Evolutionary conservation across 371 early-diverging fungal species (phyloP), one percentile per base, ranked within the genome.

Genomic region (Capillidium heterosporum): DNA sequence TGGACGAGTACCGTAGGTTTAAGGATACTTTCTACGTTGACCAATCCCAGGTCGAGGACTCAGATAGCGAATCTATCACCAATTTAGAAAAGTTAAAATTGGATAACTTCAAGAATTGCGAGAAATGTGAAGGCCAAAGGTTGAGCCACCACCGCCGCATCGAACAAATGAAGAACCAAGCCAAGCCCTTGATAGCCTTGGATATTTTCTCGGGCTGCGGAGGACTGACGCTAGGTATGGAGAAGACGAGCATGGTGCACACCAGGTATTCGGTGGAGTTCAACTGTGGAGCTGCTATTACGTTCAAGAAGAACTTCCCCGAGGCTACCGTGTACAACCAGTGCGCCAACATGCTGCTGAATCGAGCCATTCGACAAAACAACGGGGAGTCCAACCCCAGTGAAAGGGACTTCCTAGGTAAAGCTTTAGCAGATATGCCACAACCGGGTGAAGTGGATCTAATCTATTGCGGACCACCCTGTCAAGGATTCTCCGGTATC

Each of bases 121-220:
- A 56, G 7, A 39, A 56, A 32, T 69, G 75, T 49, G 62, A 62
- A 56, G 49, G 58, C 23, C 28, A 61, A 31, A 56, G 63, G n/a
- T 32, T 48, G 11, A 44, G 46, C 11, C 49, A 53, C 10, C 26
- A 23, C 8, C 49, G 62, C 7, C 21, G 59, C 5, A 24, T 24
- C 13, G 32, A 57, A 0, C 28, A 55, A 7, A 59, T 57, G 13
- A 17, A 48, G n/a, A 17, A 42, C 2, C 29, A 31, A 0, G 13
- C 42, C 28, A 63, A 65, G 42, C 65, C 63, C 11, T 66, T 76
- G 19, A 60, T 61, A 1, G 78, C 76, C 0, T 59, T 81, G 27
- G 80, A 81, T 60, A 66, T 81, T 41, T 81, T 81, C 54, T 70
- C 76, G 10, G 80, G 80, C 4, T 80, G 79, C 56, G 80, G 81